phyloP scores from a whole-genome alignment of 441 rosid species.

The Theobroma grandiflorum region DNA sequence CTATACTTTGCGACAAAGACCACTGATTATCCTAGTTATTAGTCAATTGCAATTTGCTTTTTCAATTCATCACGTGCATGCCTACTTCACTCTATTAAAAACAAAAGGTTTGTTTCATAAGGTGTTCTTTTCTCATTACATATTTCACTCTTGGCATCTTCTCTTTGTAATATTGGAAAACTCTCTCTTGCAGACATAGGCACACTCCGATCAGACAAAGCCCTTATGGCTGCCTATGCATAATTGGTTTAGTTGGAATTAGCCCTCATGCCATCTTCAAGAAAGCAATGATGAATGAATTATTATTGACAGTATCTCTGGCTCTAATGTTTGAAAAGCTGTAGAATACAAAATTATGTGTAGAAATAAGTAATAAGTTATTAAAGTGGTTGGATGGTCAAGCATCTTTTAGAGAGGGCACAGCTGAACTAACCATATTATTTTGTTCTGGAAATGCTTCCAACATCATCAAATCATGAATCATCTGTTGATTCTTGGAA shows the following conservation, averaged over 20 bases:
- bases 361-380: background rate
- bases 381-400: background rate
- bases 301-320: too few relatives aligned
- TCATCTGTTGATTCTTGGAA: background rate
- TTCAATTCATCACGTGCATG: background rate
- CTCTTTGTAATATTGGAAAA: background rate
- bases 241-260: background rate
- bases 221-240: background rate
- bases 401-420: background rate
- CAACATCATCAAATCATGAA: background rate
- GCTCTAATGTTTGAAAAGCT: too few relatives aligned
- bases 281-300: background rate
- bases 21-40: background rate
- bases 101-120: background rate
- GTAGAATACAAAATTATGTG: background rate
- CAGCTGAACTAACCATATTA: background rate
- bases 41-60: background rate
- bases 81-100: background rate
- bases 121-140: background rate
- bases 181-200: background rate
- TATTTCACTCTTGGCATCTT: background rate
- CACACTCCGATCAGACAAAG: background rate
- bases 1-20: background rate
- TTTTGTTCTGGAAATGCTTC: background rate
- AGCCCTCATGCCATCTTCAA: background rate